Percentiles rank a stretch among this genome's conserved stretches.
phyloP scores from a whole-genome alignment of 148 eudicot genomes.

The Cornus kousa region DNA sequence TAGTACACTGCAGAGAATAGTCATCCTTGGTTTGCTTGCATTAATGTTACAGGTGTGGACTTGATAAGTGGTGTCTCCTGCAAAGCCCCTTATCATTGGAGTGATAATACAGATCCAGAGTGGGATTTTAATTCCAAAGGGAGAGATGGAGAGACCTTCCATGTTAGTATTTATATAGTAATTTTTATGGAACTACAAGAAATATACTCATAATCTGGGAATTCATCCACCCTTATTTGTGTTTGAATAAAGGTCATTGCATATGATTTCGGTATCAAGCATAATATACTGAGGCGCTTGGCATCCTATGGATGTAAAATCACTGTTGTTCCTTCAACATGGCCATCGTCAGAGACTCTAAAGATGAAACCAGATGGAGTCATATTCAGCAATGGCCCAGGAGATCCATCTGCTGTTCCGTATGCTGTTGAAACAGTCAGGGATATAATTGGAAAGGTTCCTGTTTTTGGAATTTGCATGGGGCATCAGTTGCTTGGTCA shows the following conservation, averaged over 20 bases:
- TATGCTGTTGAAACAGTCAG: conserved; percentile 90
- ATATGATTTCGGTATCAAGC: conserved; percentile 94
- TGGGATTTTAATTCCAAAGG: conserved; percentile 67
- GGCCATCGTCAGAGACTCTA: conserved; percentile 85
- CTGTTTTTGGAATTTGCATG: conserved; percentile 98
- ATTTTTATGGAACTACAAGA: neutral
- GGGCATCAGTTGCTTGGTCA: conserved; percentile 99
- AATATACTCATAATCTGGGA: neutral
- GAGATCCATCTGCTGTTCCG: conserved; percentile 97
- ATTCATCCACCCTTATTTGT: neutral
- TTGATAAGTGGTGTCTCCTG: conserved; percentile 86
- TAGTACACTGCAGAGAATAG: neutral
- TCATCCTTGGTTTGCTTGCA: conserved; percentile 7
- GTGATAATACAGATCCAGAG: conserved; percentile 59
- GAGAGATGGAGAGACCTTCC: conserved; percentile 48
- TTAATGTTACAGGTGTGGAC: conserved; percentile 65
- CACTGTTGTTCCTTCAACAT: conserved; percentile 94
- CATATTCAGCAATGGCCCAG: conserved; percentile 94
- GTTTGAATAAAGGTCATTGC: conserved; percentile 67
- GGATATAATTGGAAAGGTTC: conserved; percentile 70
- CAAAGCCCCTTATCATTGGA: conserved; percentile 82
- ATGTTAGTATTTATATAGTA: conserved; percentile 41
- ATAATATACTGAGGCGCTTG: conserved; percentile 83
- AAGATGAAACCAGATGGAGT: conserved; percentile 95
- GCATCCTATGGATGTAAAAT: conserved; percentile 92